A percentile compares a stretch with the other conserved stretches of the same genome.
phyloP scores from a whole-genome alignment of 371 early-diverging fungal genomes.

The Mucor ambiguus region DNA sequence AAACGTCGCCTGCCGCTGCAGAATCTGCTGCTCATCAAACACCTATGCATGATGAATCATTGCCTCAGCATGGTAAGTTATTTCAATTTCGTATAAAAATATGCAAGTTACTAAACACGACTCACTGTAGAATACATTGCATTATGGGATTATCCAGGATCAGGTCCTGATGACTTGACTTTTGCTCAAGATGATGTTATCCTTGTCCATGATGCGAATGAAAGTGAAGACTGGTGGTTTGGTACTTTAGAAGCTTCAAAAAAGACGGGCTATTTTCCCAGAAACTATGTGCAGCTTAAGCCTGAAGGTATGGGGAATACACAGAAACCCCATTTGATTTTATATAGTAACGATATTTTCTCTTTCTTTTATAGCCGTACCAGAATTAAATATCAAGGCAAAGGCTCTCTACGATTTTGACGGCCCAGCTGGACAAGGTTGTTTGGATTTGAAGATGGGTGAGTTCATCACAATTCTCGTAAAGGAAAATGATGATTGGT shows the following conservation, averaged over 20 bases:
- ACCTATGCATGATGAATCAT: neutral
- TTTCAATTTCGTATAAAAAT: neutral
- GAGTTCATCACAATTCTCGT: slow-evolving; percentile 46
- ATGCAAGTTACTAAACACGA: neutral
- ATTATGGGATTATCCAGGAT: slow-evolving; percentile 45
- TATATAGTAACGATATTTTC: too few relatives aligned
- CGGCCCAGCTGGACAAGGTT: slow-evolving; percentile 38
- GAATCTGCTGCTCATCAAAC: neutral
- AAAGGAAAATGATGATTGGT: slow-evolving; percentile 81
- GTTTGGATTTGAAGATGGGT: slow-evolving; percentile 36
- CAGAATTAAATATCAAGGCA: slow-evolving; percentile 31
- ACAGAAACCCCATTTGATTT: neutral
- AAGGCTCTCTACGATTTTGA: slow-evolving; percentile 45
- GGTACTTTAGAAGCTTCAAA: slow-evolving; percentile 28
- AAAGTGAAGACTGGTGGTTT: slow-evolving; percentile 44
- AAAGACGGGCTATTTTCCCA: slow-evolving; percentile 40
- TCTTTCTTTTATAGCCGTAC: neutral
- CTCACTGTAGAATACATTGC: slow-evolving; percentile 31
- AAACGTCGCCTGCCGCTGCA: slow-evolving; percentile 1
- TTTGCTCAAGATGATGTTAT: slow-evolving; percentile 46
- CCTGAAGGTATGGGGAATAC: slow-evolving; percentile 17
- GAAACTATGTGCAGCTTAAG: slow-evolving; percentile 33
- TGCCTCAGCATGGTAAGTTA: slow-evolving; percentile 7
- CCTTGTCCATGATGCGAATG: slow-evolving; percentile 37
- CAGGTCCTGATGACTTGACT: slow-evolving; percentile 39